Evolutionary conservation across 306 rosid species (phyloP), one percentile per base, ranked within the genome.

Genomic region (Rubus idaeus): DNA sequence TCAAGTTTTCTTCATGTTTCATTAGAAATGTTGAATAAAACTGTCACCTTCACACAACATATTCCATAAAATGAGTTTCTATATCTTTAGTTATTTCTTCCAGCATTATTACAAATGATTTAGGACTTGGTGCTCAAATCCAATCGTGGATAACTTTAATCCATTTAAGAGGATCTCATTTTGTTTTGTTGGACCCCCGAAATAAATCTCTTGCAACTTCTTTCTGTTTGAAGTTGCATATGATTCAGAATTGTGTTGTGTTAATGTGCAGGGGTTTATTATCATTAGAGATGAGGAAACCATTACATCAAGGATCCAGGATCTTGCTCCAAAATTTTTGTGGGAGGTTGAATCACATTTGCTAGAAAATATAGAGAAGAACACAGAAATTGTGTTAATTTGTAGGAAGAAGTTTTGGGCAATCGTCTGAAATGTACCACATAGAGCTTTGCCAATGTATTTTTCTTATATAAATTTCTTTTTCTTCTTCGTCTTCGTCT

Each of bases 371-470:
- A 86, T 82, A 88, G 92, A 89, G 77, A 95, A 88, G 85, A 88
- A 82, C 78, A 71, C 47, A 73, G 97, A 92, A 84, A 76, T 88
- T 4, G 90, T 95, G 76, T 75, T 95, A 75, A 76, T 90, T 51
- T 92, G 96, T 75, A 88, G 97, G 83, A 95, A 95, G 90, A 90
- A 81, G 86, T 95, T 95, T 79, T 95, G 98, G 98, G 97, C 96
- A 60, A 84, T 89, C 23, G 56, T 81, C 66, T 84, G 86, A 89
- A 78, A 66, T 47, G 50, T 6, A 20, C 4, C 68, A 14, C 37
- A 57, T 1, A 5, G 40, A 53, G 55, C 51, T 21, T 55, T 63
- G 63, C 74, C 46, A 40, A 41, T 37, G 5, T 4, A 56, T 39
- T 20, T 37, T 50, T 61, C 35, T 26, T 51, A 50, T 77, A 82